Base-by-base conservation (phyloP, 352 stramenopile genomes). In the Saprolegnia diclina region DNA sequence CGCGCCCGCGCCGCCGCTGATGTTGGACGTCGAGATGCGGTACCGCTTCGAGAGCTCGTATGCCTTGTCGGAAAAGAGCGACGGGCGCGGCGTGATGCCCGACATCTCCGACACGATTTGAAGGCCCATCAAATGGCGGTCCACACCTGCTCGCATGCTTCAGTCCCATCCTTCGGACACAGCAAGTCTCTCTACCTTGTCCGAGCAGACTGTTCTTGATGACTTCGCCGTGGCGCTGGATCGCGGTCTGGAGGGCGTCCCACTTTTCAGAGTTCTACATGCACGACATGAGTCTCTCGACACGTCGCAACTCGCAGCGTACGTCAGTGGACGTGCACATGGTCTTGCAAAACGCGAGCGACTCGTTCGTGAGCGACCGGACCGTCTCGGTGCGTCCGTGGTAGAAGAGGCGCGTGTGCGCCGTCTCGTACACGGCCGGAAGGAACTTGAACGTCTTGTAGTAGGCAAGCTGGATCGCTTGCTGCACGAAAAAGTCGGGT, bases 401-500 rank as follows among this genome's bases (percentile, higher is more conserved):
- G 56, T 98, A 94, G 74, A 98, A 99, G 46, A 96, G 82, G n/a
- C 96, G 85, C 71, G 97, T 97, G 82, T 99, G 96, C 19, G 92
- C 97, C 16, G 97, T 97, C 80, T 99, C 97, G 74, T 99, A 99
- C 7, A 98, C 97, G 19, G 93, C 95, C 35, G 91, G 94, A 53
- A 98, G 82, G 71, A 87, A 74, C 37, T 89, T 85, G 82, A 97
- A 97, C 70, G 98, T 94, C 72, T 97, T 96, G 80, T 96, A 98
- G 52, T 97, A 94, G 2, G 94, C 96, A n/a, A 99, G 79, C 76
- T 99, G 97, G 65, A 99, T 98, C 24, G 94, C 95, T 76, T 92
- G 82, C 82, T 99, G 97, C 75, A 98, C 95, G 77, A 97, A 99
- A 37, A 97, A 97, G 77, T 99, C 97, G 10, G 97, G 96, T 42